Percentiles rank a stretch among this genome's conserved stretches.
Evolutionary conservation across 257 asterid species (phyloP).

Genomic region (Agastache rugosa): DNA sequence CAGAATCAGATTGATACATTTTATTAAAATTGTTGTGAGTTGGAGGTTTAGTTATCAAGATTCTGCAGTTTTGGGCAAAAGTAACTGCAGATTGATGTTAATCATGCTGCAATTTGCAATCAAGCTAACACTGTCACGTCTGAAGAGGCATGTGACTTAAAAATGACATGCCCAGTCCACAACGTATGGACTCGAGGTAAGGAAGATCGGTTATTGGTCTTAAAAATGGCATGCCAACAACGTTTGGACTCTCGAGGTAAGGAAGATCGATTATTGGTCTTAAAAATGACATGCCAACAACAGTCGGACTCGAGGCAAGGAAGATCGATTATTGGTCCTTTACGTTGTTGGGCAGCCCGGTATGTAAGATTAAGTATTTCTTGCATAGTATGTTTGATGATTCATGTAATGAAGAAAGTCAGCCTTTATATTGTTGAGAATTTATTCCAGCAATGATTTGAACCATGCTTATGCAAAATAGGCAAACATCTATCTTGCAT

Average conservation of each 20-base stretch:
- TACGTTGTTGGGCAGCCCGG: not conserved
- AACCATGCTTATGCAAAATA: no score
- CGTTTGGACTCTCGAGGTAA: slow-evolving; percentile 1
- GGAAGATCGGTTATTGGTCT: no score
- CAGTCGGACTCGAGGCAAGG: not conserved
- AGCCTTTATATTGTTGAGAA: not conserved
- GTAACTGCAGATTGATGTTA: not conserved
- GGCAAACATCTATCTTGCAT: slow-evolving; percentile 3
- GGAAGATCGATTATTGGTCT: not conserved
- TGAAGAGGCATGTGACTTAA: not conserved
- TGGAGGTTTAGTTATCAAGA: slow-evolving; percentile 1
- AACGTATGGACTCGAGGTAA: not conserved
- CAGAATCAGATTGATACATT: slow-evolving; percentile 38
- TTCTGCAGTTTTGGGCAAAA: not conserved
- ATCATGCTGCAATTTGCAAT: not conserved
- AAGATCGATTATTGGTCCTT: not conserved
- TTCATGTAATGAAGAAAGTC: not conserved
- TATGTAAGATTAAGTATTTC: not conserved
- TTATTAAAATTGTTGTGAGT: slow-evolving; percentile 6
- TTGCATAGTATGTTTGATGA: not conserved
- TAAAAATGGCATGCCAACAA: not conserved
- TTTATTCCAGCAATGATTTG: not conserved
- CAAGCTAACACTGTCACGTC: not conserved
- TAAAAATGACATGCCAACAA: not conserved
- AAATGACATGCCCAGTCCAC: not conserved